Evolutionary conservation across 345 rosid genomes (phyloP), one percentile per base, ranked within the genome.

Genomic region (Arabis hirsuta): DNA sequence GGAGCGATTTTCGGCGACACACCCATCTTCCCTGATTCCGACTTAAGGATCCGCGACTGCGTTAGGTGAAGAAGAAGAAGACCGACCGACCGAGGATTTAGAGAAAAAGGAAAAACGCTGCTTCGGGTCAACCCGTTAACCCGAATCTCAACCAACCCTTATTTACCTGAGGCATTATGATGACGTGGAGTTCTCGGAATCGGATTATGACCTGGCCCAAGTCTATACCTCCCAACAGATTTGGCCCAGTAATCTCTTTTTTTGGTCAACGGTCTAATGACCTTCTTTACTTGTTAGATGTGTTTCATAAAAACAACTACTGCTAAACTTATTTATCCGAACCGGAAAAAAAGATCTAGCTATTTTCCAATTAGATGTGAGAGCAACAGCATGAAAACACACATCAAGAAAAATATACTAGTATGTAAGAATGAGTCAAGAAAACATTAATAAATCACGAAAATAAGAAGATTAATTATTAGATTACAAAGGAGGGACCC

Each of bases 1-100:
- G 98, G 95, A 39, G 97, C 98, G 2, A 94, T 91, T 74, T 86
- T 94, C 6, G 96, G 81, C 19, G 80, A 42, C 3, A 82, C 83
- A 1, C 77, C 89, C 98, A 90, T 90, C 59, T 71, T 64, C 54
- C 27, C 14, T 26, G 53, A 42, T 71, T 34, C 55, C 67, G 56
- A 57, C 62, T 76, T n/a, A n/a, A n/a, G n/a, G 34, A 27, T 27
- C 65, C 41, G 9, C 39, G 47, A 10, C 24, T 38, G 71, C 14
- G 61, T 67, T 53, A 54, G 72, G 62, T 66, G 71, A 26, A 9
- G 1, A 14, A 5, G 19, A 34, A 6, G 32, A 29, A 29, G 31
- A 27, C 4, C 36, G 7, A 10, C 16, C 6, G 12, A 8, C 3
- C 19, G 22, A 13, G 19, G 41, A 8, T 36, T 36, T 36, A 16